Conservation (phyloP, 1,284 basidiomycete species). For the Lignosus rhinocerotis region DNA sequence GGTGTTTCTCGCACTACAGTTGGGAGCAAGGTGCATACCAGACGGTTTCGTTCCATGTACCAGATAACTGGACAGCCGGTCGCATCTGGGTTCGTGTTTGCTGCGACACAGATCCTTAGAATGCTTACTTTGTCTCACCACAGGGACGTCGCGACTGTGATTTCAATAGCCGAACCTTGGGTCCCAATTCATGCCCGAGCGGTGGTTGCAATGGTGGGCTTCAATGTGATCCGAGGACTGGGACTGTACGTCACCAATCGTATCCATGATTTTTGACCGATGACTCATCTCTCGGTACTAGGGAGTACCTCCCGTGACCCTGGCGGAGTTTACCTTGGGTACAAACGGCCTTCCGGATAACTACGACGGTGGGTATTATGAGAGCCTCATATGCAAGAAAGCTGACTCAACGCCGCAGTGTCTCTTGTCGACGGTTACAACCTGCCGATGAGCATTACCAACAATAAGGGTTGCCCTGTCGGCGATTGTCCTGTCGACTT, state of each 20-base stretch:
- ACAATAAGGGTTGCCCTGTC: slow-evolving; percentile 42
- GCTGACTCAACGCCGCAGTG: not conserved
- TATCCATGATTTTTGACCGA: not conserved
- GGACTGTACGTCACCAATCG: slow-evolving; percentile 32
- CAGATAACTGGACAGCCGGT: slow-evolving; percentile 40
- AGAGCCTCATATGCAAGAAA: no score
- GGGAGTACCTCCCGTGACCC: slow-evolving; percentile 39
- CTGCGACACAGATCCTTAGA: not conserved
- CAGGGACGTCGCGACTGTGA: slow-evolving; percentile 46
- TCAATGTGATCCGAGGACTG: slow-evolving; percentile 39
- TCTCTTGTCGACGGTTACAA: slow-evolving; percentile 43
- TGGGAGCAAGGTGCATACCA: slow-evolving; percentile 36
- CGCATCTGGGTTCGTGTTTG: slow-evolving; percentile 37
- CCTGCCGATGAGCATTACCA: slow-evolving; percentile 41
- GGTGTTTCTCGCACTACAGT: slow-evolving; percentile 9
- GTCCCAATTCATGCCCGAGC: slow-evolving; percentile 41
- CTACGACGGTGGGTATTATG: slow-evolving; percentile 39
- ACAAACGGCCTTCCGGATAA: slow-evolving; percentile 33
- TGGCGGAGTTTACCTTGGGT: slow-evolving; percentile 45
- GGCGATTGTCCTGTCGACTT: slow-evolving; percentile 46
- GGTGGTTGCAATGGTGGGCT: slow-evolving; percentile 51
- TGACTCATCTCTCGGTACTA: not conserved
- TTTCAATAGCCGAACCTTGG: slow-evolving; percentile 38
- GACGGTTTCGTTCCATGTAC: slow-evolving; percentile 34
- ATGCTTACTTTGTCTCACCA: not conserved